Evolutionary conservation across 371 early-diverging fungal genomes (phyloP), one percentile per base, ranked within the genome.

Genomic region (Chytridium lagenaria): DNA sequence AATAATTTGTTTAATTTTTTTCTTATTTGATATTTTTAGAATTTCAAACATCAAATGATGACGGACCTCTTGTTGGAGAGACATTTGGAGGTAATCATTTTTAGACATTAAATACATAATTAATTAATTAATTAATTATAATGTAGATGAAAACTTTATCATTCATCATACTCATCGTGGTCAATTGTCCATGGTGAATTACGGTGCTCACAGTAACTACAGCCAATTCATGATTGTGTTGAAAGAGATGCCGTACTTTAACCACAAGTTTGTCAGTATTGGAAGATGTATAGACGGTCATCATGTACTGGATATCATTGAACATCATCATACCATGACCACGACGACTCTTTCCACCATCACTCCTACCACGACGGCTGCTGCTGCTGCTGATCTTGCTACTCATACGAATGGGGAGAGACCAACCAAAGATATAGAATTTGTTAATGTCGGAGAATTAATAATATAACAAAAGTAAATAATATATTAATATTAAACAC

Each of bases 91-190:
- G 66, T 66, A 28, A 40, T 16, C 31, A 22, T 31, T 15, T 10
- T 61, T 61, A 19, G 28, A 38, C 26, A 7, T 7, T 15, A 22
- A n/a, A 19, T 12, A 33, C 15, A 50, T n/a, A 30, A 51, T 16
- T 51, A 16, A n/a, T n/a, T n/a, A n/a, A n/a, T n/a, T n/a, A n/a
- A n/a, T n/a, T n/a, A n/a, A n/a, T n/a, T n/a, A n/a, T n/a, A n/a
- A 23, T 0, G 44, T 74, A 69, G 85, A 84, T 63, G 85, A 84
- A 69, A 84, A 84, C 76, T 84, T 82, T 65, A 80, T 82, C 59
- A 59, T 80, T 64, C 57, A 65, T 15, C 85, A 84, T 70, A 61
- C 34, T 19, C 78, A 74, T 31, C 75, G 80, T 15, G 81, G 81
- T n/a, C 76, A 74, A 5, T 51, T 84, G 16, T 81, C 82, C n/a